Conservation (phyloP, 2,329 filamentous ascomycete species). For the Paecilomyces sp. region DNA sequence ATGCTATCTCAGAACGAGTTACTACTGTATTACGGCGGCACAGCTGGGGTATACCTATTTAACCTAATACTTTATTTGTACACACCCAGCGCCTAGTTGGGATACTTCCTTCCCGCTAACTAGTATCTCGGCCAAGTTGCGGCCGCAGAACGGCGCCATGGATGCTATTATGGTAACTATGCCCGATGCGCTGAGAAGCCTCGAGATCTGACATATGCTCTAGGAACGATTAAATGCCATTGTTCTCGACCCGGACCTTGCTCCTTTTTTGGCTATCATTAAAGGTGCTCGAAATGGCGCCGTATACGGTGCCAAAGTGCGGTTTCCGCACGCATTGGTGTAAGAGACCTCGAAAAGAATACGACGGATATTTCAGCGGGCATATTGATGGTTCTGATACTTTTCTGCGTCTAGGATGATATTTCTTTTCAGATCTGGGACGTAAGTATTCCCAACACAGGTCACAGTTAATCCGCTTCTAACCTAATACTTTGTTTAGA, state of each 20-base stretch:
- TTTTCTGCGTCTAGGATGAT: slow-evolving; percentile 62
- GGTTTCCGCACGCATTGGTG: slow-evolving; percentile 95
- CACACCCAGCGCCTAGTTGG: not conserved
- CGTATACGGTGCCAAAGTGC: slow-evolving; percentile 94
- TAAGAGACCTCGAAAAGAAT: slow-evolving; percentile 26
- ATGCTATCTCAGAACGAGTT: not conserved
- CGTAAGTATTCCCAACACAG: slow-evolving; percentile 46
- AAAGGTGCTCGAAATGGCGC: slow-evolving; percentile 96
- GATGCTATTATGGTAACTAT: slow-evolving; percentile 25
- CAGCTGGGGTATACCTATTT: not conserved
- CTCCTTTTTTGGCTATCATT: slow-evolving; percentile 74
- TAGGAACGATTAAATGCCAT: slow-evolving; percentile 67
- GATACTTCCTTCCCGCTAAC: slow-evolving; percentile 3
- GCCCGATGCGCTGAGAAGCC: not conserved
- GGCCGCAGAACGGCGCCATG: slow-evolving; percentile 19
- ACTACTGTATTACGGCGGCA: not conserved
- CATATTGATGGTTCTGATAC: not conserved
- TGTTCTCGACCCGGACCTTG: slow-evolving; percentile 74
- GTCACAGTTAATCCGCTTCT: not conserved
- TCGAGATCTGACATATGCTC: not conserved
- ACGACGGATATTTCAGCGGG: not conserved
- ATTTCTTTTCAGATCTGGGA: slow-evolving; percentile 88
- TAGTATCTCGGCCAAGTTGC: slow-evolving; percentile 20
- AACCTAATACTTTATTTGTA: not conserved
- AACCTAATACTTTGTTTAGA: slow-evolving; percentile 19